Evolutionary conservation across 768 basidiomycete genomes (phyloP), one percentile per base, ranked within the genome.

Genomic region (Psilocybe sp.): DNA sequence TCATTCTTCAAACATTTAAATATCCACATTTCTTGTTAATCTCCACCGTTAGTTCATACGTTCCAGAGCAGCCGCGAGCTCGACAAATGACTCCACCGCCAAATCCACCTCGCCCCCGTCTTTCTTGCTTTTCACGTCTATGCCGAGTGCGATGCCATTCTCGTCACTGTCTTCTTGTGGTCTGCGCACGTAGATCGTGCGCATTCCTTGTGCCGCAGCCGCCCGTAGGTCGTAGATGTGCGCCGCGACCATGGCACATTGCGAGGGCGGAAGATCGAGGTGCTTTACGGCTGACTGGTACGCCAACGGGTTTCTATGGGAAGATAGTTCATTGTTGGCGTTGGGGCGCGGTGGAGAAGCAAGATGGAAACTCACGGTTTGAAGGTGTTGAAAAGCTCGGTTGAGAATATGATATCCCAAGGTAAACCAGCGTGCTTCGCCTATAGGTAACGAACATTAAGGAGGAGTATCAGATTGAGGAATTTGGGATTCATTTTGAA

Each of bases 201-300:
- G 75, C 68, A 85, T 68, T 1, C 85, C 85, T 3, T 71, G 64
- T 0, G 56, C 59, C 0, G 72, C 75, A 0, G 85, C 84, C 0
- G 72, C 81, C 1, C 72, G 71, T 11, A 85, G 68, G 57, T 88
- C 86, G 49, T 65, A 70, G 3, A 71, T 69, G 64, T 87, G 86
- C 7, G 84, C 73, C 0, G 85, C 84, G 8, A 87, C 85, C 78
- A 88, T 80, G 1, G 79, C 84, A 35, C 77, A 71, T 36, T 74
- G 73, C 9, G 74, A 56, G 0, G 84, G 78, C 1, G 71, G 64
- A 4, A 83, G 53, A 1, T 71, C 64, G 7, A 87, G 74, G 53
- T 84, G 77, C 7, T 70, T 67, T 1, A 74, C 62, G 1, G 78
- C 77, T 2, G 73, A 69, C 1, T 72, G 63, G 55, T 87, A 87